A percentile compares a stretch with the other conserved stretches of the same genome.
These are phyloP conservation scores for Kwoniella shandongensis DNA, from an alignment of 768 basidiomycete genomes.

Conservation along the genomic window DNA sequence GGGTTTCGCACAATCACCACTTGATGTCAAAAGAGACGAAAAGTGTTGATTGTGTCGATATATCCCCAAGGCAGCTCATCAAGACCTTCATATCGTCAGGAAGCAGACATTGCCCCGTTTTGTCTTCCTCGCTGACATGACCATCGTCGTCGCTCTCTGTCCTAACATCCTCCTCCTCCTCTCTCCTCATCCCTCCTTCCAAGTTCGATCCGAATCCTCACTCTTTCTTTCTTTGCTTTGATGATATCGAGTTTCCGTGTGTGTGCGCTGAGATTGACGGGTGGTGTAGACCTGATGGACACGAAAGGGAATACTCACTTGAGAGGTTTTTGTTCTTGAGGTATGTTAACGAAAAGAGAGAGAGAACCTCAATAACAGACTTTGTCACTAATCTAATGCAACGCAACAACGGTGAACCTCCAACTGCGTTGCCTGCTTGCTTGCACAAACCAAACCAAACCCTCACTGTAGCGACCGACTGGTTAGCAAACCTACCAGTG, in stretches of 20 bases:
- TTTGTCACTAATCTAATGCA: background rate
- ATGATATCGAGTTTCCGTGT: too few relatives aligned
- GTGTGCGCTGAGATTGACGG: background rate
- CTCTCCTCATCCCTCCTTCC: background rate
- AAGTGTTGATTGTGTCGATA: background rate
- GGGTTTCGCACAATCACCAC: background rate
- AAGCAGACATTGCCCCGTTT: constrained; percentile 49
- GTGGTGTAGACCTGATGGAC: too few relatives aligned
- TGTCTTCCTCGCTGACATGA: constrained; percentile 41
- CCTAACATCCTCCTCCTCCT: background rate
- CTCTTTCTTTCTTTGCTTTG: background rate
- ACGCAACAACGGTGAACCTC: too few relatives aligned
- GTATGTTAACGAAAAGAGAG: constrained; percentile 15
- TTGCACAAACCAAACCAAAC: too few relatives aligned
- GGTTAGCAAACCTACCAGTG: too few relatives aligned
- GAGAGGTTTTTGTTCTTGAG: constrained; percentile 23
- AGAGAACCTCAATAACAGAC: background rate
- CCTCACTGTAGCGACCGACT: too few relatives aligned
- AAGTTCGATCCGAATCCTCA: background rate
- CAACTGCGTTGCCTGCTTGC: too few relatives aligned
- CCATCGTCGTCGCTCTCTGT: constrained; percentile 1
- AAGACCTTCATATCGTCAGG: constrained; percentile 40
- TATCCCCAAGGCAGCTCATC: constrained; percentile 5
- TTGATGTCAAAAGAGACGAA: background rate
- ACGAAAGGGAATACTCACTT: constrained; percentile 18